Evolutionary conservation across 1,284 basidiomycete genomes (phyloP), one percentile per base, ranked within the genome.

Genomic region (Melampsora larici-populina): DNA sequence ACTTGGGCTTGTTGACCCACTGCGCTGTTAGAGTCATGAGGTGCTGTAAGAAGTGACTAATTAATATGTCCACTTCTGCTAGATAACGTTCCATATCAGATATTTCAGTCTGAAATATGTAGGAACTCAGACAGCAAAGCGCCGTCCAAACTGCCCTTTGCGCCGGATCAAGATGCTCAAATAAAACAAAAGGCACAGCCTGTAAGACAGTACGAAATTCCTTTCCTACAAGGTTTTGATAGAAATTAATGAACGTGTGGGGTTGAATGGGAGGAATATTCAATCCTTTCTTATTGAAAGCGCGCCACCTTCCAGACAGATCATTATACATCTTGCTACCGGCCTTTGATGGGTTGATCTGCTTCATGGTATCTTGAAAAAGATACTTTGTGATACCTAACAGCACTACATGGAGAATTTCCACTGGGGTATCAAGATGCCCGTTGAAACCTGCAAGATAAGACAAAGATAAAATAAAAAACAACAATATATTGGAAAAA

Each of bases 1-100:
- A 85, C 71, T 86, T 86, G 1, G 84, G 83, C 76, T 86, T 86
- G 78, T 86, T 85, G 77, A 86, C 84, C 85, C 85, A 85, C 0
- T 79, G 81, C 6, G 70, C 67, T 0, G 82, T 84, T 82, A 82
- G 84, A 0, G 43, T 71, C 0, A 81, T 82, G 0, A 83, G 82
- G 8, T 79, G 79, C 0, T 81, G 31, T 0, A 85, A 79, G 68
- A 85, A 84, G 17, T 80, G 29, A 0, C 84, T 43, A 26, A 86
- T 85, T 46, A 79, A 82, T 1, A 48, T 1, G 4, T 81, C 55
- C 8, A 67, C 21, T 81, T 82, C 40, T 69, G 85, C 83, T 24
- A 82, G 7, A 78, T 84, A 82, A 9, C 15, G 24, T 31, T 84
- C 80, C 36, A 86, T 69, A n/a, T n/a, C n/a, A n/a, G n/a, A n/a